Percentiles rank a stretch among this genome's conserved stretches.
Conservation (phyloP, 345 rosid genomes). For the Aquilaria malaccensis region DNA sequence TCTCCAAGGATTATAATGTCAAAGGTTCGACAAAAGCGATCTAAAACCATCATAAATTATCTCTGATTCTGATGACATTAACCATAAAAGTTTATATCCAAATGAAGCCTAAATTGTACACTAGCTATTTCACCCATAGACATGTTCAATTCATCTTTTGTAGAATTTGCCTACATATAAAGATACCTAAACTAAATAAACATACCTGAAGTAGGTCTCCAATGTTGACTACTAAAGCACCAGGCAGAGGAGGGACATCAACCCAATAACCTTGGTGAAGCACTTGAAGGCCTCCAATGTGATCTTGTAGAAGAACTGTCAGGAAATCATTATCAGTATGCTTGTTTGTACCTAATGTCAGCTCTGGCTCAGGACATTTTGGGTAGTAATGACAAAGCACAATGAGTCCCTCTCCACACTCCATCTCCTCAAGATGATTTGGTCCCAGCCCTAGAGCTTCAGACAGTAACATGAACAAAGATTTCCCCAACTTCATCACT, state of each 20-base stretch:
- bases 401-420: constrained; percentile 1
- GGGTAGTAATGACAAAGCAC: constrained; percentile 10
- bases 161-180: no score
- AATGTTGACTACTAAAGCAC: constrained; percentile 3
- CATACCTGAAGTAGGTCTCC: constrained; percentile 13
- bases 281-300: constrained; percentile 11
- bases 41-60: no score
- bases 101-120: no score
- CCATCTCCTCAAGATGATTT: constrained; percentile 4
- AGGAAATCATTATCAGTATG: constrained; percentile 4
- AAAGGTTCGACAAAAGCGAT: no score
- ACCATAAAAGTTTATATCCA: no score
- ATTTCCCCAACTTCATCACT: background rate
- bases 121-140: no score
- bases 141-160: no score
- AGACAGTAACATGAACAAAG: constrained; percentile 3
- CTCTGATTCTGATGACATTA: no score
- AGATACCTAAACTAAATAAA: background rate
- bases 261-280: constrained; percentile 7
- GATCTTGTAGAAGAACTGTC: constrained; percentile 10
- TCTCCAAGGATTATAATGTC: no score
- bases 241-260: constrained; percentile 1
- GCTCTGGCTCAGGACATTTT: constrained; percentile 11
- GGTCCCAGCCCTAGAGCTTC: constrained; percentile 13
- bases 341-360: constrained; percentile 1